A percentile compares a stretch with the other conserved stretches of the same genome.
Evolutionary conservation across 441 rosid species (phyloP).

Genomic region (Daphne laureola): DNA sequence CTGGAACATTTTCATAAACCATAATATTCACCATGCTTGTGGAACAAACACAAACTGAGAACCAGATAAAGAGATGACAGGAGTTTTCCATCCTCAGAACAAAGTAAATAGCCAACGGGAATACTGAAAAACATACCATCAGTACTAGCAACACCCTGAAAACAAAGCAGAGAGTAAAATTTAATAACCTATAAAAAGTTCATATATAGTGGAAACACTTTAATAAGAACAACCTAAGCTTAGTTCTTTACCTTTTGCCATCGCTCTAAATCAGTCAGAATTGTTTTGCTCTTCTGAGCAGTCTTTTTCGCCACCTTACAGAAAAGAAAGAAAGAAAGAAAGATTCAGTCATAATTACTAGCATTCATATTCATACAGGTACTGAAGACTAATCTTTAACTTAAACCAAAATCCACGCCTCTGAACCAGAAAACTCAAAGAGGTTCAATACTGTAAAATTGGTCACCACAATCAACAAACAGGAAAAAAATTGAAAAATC

Average conservation of each 20-base stretch:
- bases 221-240: background rate
- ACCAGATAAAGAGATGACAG: background rate
- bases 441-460: too few species aligned
- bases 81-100: too few species aligned
- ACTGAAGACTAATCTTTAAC: too few species aligned
- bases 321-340: conserved; percentile 20
- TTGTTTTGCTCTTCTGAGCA: conserved; percentile 77
- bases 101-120: background rate
- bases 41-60: too few species aligned
- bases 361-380: too few species aligned
- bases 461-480: too few species aligned
- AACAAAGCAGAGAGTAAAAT: conserved; percentile 16
- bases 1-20: background rate
- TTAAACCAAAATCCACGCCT: too few species aligned
- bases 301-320: conserved; percentile 85
- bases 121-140: conserved; percentile 48
- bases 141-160: conserved; percentile 94
- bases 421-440: too few species aligned
- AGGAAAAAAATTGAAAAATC: too few species aligned
- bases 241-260: conserved; percentile 79
- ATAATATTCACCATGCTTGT: too few species aligned
- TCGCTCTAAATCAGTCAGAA: conserved; percentile 87
- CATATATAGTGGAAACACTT: conserved; percentile 1
- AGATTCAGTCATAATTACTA: conserved; percentile 9
- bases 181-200: conserved; percentile 16